These are phyloP conservation scores for Neurospora sp. DNA, from an alignment of 495 filamentous ascomycete species.

Conservation along the genomic window DNA sequence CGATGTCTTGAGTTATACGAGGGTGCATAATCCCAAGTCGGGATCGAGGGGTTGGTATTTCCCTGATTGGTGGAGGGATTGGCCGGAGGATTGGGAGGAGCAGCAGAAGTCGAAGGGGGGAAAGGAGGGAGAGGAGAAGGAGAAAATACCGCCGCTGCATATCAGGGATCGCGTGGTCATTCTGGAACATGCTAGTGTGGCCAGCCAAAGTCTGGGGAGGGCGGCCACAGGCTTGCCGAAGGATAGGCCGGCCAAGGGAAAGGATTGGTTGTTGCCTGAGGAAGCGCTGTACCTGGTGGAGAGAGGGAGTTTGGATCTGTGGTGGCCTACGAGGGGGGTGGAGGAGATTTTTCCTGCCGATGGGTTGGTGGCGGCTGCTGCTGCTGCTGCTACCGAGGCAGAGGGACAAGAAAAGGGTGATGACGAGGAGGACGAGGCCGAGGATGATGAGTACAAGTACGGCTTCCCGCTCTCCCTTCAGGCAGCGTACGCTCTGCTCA, in stretches of 20 bases:
- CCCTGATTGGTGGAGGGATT: constrained; percentile 32
- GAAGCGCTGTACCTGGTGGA: constrained; percentile 86
- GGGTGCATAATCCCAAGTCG: constrained; percentile 43
- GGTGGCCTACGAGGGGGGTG: constrained; percentile 53
- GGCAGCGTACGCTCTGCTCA: constrained; percentile 73
- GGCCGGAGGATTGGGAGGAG: constrained; percentile 21
- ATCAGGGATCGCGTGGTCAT: constrained; percentile 38
- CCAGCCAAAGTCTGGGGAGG: constrained; percentile 33
- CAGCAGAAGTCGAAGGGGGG: constrained; percentile 8
- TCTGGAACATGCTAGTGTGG: constrained; percentile 32
- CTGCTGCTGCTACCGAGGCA: constrained; percentile 4
- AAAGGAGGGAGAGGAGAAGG: constrained; percentile 7
- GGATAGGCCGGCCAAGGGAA: constrained; percentile 37
- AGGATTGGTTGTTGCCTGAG: constrained; percentile 79
- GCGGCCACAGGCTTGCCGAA: constrained; percentile 32
- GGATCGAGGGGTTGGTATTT: constrained; percentile 49
- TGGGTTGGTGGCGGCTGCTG: neutral
- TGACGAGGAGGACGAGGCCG: constrained; percentile 6
- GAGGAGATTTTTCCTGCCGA: constrained; percentile 26
- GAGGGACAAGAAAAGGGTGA: constrained; percentile 14
- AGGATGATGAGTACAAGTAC: constrained; percentile 41
- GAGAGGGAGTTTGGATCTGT: constrained; percentile 71
- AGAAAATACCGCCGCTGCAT: constrained; percentile 26
- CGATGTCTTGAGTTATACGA: constrained; percentile 64
- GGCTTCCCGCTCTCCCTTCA: constrained; percentile 81